These are phyloP conservation scores for Phaeosphaeriaceae sp. DNA, from an alignment of 2,329 filamentous ascomycete genomes.

Conservation along the genomic window DNA sequence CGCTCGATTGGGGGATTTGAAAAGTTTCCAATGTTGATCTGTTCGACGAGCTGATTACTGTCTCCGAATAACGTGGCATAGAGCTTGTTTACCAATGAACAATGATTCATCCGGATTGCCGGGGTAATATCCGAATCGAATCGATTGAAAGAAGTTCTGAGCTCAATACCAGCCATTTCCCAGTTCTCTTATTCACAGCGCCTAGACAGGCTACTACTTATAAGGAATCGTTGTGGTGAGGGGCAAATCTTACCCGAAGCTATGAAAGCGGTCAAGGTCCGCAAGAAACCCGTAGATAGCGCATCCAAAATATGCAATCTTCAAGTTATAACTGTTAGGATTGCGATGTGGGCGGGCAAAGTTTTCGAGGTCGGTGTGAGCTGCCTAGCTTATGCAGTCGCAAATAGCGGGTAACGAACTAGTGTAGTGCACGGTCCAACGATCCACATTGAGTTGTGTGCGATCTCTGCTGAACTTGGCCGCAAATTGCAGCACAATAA, in stretches of 20 bases:
- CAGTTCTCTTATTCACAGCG: slow-evolving; percentile 11
- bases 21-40: slow-evolving; percentile 6
- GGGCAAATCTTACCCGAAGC: slow-evolving; percentile 32
- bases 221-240: slow-evolving; percentile 17
- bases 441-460: not conserved
- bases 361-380: slow-evolving; percentile 26
- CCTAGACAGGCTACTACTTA: slow-evolving; percentile 18
- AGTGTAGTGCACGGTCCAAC: not conserved
- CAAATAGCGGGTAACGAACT: not conserved
- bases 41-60: slow-evolving; percentile 12
- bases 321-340: slow-evolving; percentile 11
- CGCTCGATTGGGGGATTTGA: not conserved
- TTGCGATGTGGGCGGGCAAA: slow-evolving; percentile 15
- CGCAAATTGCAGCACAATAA: no score
- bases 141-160: slow-evolving; percentile 17
- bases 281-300: slow-evolving; percentile 13
- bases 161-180: slow-evolving; percentile 28
- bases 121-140: slow-evolving; percentile 9
- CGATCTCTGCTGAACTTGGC: no score
- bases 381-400: slow-evolving; percentile 16
- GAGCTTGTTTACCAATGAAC: not conserved
- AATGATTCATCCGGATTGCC: slow-evolving; percentile 6
- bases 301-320: slow-evolving; percentile 21
- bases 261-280: slow-evolving; percentile 27
- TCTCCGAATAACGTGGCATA: slow-evolving; percentile 10